A percentile compares a stretch with the other conserved stretches of the same genome.
Conservation (phyloP, 345 rosid genomes). For the Alliaria petiolata region DNA sequence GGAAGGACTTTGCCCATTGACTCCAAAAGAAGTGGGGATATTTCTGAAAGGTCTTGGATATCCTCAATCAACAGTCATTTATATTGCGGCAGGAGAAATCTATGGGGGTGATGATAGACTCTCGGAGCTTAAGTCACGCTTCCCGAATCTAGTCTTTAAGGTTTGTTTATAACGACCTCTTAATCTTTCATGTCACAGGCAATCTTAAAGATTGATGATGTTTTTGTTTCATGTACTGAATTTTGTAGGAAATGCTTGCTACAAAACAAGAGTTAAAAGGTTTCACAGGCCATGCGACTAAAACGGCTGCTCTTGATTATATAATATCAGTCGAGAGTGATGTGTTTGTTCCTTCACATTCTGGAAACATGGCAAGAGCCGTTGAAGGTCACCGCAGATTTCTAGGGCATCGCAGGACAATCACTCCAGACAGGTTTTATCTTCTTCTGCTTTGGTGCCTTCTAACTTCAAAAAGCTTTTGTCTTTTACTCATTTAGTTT, state of each 20-base stretch:
- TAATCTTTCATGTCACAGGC: not conserved
- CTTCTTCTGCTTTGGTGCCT: not conserved
- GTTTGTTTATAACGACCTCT: slow-evolving; percentile 37
- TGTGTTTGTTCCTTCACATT: slow-evolving; percentile 82
- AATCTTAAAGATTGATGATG: not conserved
- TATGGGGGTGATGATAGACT: slow-evolving; percentile 79
- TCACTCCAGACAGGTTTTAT: slow-evolving; percentile 74
- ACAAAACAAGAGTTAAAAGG: slow-evolving; percentile 51
- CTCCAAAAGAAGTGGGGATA: slow-evolving; percentile 88
- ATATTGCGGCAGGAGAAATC: slow-evolving; percentile 87
- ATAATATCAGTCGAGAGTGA: slow-evolving; percentile 81
- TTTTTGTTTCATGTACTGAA: not conserved
- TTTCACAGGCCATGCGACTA: slow-evolving; percentile 66
- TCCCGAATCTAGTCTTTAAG: slow-evolving; percentile 83
- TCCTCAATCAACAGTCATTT: slow-evolving; percentile 62
- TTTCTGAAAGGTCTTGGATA: slow-evolving; percentile 87
- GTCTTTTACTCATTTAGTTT: not conserved
- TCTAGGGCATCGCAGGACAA: slow-evolving; percentile 81
- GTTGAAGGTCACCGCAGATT: slow-evolving; percentile 98
- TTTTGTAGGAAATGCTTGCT: slow-evolving; percentile 68
- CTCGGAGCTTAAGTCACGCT: slow-evolving; percentile 55
- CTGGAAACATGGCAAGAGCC: slow-evolving; percentile 97
- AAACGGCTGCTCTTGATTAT: slow-evolving; percentile 93
- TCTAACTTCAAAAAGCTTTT: not conserved
- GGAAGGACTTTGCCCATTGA: slow-evolving; percentile 83